Evolutionary conservation across 1,284 basidiomycete genomes (phyloP), one percentile per base, ranked within the genome.

Genomic region (Mycosarcoma mackinlayi): DNA sequence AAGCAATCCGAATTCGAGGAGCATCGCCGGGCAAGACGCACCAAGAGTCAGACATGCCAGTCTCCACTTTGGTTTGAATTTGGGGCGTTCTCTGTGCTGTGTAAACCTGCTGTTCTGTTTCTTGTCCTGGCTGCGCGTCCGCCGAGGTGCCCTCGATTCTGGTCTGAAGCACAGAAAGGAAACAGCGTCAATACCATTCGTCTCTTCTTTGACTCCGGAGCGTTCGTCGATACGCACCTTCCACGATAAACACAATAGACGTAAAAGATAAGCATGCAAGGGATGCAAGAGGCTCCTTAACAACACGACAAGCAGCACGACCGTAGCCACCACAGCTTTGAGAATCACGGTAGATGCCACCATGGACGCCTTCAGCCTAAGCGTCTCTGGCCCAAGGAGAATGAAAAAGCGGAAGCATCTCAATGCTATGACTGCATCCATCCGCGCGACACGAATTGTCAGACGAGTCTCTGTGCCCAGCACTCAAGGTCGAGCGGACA

Each of bases 401-500:
- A 64, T 23, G 10, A 62, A 14, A 54, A 49, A 64, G 11, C 49
- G 49, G 25, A 48, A 24, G 34, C 44, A 48, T 42, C 42, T 30
- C 55, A 38, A 47, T 2, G 39, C 54, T 21, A 30, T 37, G 14
- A 42, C 59, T 61, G n/a, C 1, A 11, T 2, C 21, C 28, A 18
- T 4, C 1, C 23, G 27, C 14, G 23, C 9, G 18, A 10, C 9
- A 14, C 11, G 8, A 28, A 16, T n/a, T 24, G 38, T 50, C 48
- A 58, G 48, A n/a, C n/a, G n/a, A n/a, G n/a, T n/a, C n/a, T n/a
- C n/a, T n/a, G n/a, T n/a, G n/a, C n/a, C n/a, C n/a, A n/a, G n/a
- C n/a, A n/a, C n/a, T n/a, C 44, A 39, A 24, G 18, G 19, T 11
- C 21, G 4, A 19, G 14, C 34, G n/a, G n/a, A 7, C 6, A 35